Base-by-base conservation (phyloP, 2,329 filamentous ascomycete species). In the Stachybotrys echinatus region DNA sequence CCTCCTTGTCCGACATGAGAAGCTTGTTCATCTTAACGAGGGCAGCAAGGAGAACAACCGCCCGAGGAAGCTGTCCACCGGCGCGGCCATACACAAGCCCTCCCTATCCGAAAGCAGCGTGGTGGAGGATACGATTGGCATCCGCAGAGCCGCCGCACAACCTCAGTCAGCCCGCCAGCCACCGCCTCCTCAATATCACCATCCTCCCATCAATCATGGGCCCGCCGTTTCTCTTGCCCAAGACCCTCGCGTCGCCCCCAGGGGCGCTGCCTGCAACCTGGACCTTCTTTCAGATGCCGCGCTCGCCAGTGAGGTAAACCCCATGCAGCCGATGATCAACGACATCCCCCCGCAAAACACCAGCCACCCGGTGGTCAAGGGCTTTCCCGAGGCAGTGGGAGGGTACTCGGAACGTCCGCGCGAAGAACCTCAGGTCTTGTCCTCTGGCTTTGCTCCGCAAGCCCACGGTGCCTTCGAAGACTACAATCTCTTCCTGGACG, bases 21-120 rank as follows among this genome's bases (percentile, higher is more conserved):
- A 83, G 67, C 77, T 84, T 57, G 80, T 83, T 58, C 81, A 84
- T 62, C 74, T 82, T 61, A 83, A 80, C 67, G 79, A 83, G 64
- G 75, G 74, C 56, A 76, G 68, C 64, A 81, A 80, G 57, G 78
- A 83, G 59, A 73, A 68, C 54, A 69, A 60, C 58, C 71, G 77
- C 48, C 71, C 72, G 22, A 71, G 78, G 54, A 82, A 79, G 59
- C 63, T 73, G n/a, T 80, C 78, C 17, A 73, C 74, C 14, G 74
- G 68, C 49, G 60, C 68, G 14, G 61, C 64, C 37, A 68, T 68
- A 51, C 71, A 74, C 43, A 74, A 73, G 53, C 67, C 74, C 21
- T 70, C 74, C n/a, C 61, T 74, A 8, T 69, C 74, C 38, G 76
- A 80, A 49, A 68, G 66, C 48, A 74, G 75, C 55, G 68, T 70